Conservation (phyloP, 106 monocot genomes). For the Dioscorea dumetorum region DNA sequence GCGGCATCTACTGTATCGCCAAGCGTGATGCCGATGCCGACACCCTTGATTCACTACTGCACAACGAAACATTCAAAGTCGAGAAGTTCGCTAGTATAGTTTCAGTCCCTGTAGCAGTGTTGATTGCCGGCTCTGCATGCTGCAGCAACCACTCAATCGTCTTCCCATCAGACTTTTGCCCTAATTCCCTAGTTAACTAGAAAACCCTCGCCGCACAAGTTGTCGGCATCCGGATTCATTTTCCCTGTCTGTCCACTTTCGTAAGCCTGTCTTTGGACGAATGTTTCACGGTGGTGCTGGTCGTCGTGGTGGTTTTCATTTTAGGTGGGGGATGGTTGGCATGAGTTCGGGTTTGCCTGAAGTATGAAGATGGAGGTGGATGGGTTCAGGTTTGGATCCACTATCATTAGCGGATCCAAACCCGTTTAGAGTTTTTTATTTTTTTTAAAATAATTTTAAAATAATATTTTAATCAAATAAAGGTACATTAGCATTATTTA, state of each 20-base stretch:
- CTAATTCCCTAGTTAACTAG: constrained; percentile 75
- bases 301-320: too few species aligned
- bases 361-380: too few species aligned
- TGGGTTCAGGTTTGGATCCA: too few species aligned
- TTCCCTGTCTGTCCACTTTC: constrained; percentile 73
- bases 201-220: constrained; percentile 77
- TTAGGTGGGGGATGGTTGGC: too few species aligned
- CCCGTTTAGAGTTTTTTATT: too few species aligned
- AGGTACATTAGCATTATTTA: too few species aligned
- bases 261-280: constrained; percentile 81
- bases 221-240: constrained; percentile 81
- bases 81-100: constrained; percentile 83
- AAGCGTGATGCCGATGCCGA: constrained; percentile 36
- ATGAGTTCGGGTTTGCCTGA: too few species aligned
- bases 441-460: too few species aligned
- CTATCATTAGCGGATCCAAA: too few species aligned
- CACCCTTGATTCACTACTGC: constrained; percentile 37
- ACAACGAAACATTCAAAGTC: constrained; percentile 59
- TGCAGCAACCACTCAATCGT: constrained; percentile 88
- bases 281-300: constrained; percentile 19
- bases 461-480: too few species aligned
- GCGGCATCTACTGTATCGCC: background rate
- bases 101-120: constrained; percentile 75
- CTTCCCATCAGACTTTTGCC: constrained; percentile 88
- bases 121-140: constrained; percentile 83